Base-by-base conservation (phyloP, 345 rosid genomes). In the Trapa incisa region DNA sequence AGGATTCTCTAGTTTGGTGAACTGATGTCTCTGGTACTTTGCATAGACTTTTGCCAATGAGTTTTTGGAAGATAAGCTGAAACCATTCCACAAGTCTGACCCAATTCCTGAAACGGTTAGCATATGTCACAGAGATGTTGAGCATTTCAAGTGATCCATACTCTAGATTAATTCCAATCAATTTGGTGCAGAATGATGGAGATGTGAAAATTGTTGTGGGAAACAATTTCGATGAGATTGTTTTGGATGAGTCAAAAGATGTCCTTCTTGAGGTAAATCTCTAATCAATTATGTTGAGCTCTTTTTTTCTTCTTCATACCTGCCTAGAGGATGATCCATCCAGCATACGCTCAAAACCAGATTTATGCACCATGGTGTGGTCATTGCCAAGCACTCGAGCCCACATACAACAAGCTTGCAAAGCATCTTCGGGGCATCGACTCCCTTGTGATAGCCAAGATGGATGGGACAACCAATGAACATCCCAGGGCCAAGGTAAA, bases 341-440 rank as follows among this genome's bases (percentile, higher is more conserved):
- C 22, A 42, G 33, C 69, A 32, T 42, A 17, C 60, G 63, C 65
- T 53, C 70, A 61, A 22, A 73, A 36, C 70, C 79, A 94, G 99
- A 86, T 94, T 57, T 85, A 94, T 75, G 97, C 99, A 68, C 96
- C 99, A 56, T 91, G 99, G 99, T 94, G 99, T 71, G 99, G 99
- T 65, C 99, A 94, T 81, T 94, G 99, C 78, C 96, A 94, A 83
- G 72, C 97, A 42, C 79, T 94, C 43, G 99, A 94, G 78, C 96
- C 96, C 61, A 87, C 85, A 63, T 94, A 91, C 63, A 81, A 84
- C 87, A 94, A 94, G 73, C 96, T 94, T 76, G 99, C 91, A 47
- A 86, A 86, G 79, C 97, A 91, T 83, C 80, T 94, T 56, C 78
- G 70, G 5, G 86, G 74, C 68, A 85, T 94, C 68, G 91, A 94